Conservation (phyloP, 176 grass and related monocot species). For the Carex kokanica region DNA sequence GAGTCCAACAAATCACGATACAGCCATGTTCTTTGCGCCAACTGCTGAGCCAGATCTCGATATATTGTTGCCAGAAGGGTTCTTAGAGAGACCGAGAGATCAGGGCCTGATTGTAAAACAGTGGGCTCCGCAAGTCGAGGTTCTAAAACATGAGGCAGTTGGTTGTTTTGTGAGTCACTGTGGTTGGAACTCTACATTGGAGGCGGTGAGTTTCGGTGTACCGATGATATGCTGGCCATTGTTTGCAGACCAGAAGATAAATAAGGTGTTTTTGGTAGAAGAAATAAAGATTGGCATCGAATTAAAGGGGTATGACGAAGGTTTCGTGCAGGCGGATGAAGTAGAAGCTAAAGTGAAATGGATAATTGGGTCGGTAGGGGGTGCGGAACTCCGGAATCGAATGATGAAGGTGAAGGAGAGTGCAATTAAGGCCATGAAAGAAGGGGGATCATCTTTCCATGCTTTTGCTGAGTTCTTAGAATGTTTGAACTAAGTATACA, state of each 20-base stretch:
- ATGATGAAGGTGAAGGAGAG: conserved; percentile 5
- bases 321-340: conserved; percentile 23
- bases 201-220: too few relatives aligned
- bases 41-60: background rate
- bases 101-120: too few relatives aligned
- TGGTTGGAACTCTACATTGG: too few relatives aligned
- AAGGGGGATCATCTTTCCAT: conserved; percentile 17
- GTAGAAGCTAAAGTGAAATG: conserved; percentile 31
- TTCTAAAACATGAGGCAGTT: too few relatives aligned
- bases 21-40: background rate
- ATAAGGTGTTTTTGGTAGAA: too few relatives aligned
- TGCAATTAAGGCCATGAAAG: conserved; percentile 16
- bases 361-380: conserved; percentile 29
- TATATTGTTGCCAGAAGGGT: background rate
- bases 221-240: too few relatives aligned
- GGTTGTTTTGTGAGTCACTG: too few relatives aligned
- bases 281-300: conserved; percentile 27
- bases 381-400: background rate
- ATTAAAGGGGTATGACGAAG: conserved; percentile 32
- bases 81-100: too few relatives aligned
- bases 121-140: too few relatives aligned
- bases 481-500: background rate
- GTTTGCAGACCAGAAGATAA: too few relatives aligned
- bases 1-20: background rate
- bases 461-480: conserved; percentile 19